Evolutionary conservation across 495 filamentous ascomycete species (phyloP), one percentile per base, ranked within the genome.

Genomic region (Talaromyces borbonicus): DNA sequence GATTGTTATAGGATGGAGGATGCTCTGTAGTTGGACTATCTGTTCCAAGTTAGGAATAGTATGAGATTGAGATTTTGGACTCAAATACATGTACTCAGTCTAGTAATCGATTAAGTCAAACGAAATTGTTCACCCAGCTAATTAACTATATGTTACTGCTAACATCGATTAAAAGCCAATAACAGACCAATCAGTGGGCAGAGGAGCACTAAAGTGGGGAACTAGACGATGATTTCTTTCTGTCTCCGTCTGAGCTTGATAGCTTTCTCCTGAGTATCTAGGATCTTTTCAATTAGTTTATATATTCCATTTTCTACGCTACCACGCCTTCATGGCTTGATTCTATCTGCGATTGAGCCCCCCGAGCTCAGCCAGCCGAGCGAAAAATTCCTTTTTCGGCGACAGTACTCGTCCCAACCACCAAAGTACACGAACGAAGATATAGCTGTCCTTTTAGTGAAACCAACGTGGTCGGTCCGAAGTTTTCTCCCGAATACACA

Each of bases 401-500:
- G n/a, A n/a, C n/a, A n/a, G n/a, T 46, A 46, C 30, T 46, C 43
- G 29, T 46, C 43, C 15, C 25, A 20, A 33, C 42, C 24, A 18
- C 41, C 25, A 29, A 46, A 46, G 30, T 23, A 14, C 48, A 37
- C 30, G 16, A 43, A 43, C 25, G 27, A 57, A 14, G 63, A 77
- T 40, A 66, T 84, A 35, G 61, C 70, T 26, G 56, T 59, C 2
- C 70, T 90, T 31, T 74, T 96, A 33, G 74, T 78, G 9, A 70
- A 73, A 30, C 87, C 88, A 12, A 80, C 74, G 50, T 96, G 90
- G 90, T 95, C 90, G 27, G 84, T 95, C 48, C 72, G 76, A 19
- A 80, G 83, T 5, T 76, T 95, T 9, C 77, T 95, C 5, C 77
- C 83, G 1, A 57, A 75, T 15, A 48, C 18, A 3, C 30, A 41